phyloP scores from a whole-genome alignment of 106 monocot species.

The Allium fistulosum region DNA sequence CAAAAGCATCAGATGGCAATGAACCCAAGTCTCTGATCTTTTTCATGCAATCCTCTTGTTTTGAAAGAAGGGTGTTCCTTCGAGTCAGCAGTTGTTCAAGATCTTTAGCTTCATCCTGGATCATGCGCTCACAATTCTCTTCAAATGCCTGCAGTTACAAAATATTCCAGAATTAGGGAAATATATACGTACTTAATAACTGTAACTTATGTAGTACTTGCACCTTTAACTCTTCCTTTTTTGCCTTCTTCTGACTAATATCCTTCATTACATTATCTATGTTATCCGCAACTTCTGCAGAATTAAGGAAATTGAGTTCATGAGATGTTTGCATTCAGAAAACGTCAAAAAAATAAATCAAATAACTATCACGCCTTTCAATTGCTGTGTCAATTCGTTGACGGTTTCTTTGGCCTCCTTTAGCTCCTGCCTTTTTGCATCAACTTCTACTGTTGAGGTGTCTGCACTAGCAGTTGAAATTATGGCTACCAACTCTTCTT shows the following conservation, averaged over 20 bases:
- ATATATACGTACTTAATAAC: not conserved
- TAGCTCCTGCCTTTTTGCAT: slow-evolving; percentile 59
- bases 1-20: slow-evolving; percentile 95
- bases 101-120: slow-evolving; percentile 89
- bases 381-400: slow-evolving; percentile 58
- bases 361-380: slow-evolving; percentile 40
- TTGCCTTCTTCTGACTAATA: slow-evolving; percentile 40
- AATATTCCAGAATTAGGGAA: not conserved
- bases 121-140: slow-evolving; percentile 56
- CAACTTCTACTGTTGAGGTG: slow-evolving; percentile 42
- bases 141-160: slow-evolving; percentile 48
- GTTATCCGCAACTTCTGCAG: slow-evolving; percentile 33
- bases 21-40: slow-evolving; percentile 96
- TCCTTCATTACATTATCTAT: slow-evolving; percentile 44
- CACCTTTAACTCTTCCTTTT: slow-evolving; percentile 66
- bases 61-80: slow-evolving; percentile 65
- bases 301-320: slow-evolving; percentile 2
- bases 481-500: slow-evolving; percentile 75
- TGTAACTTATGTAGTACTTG: not conserved
- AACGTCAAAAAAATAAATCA: slow-evolving; percentile 1
- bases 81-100: slow-evolving; percentile 75
- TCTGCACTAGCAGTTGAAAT: slow-evolving; percentile 67
- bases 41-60: slow-evolving; percentile 86
- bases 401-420: slow-evolving; percentile 45
- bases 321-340: not conserved